phyloP scores from a whole-genome alignment of 1,139 yeast species.

The Debaryomyces robertsiae region DNA sequence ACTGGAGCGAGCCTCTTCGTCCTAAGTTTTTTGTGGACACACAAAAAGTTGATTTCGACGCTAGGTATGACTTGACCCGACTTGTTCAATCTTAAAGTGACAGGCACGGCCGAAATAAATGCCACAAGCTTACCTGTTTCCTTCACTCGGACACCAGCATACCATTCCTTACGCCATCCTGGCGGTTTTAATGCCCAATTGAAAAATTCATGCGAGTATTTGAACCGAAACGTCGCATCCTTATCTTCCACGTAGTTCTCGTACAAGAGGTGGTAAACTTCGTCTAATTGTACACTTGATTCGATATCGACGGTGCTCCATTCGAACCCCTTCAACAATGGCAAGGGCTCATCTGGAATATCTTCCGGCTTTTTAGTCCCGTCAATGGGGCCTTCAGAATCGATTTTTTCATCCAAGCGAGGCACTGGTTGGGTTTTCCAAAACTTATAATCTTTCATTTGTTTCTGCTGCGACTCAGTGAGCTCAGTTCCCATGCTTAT shows the following conservation, averaged over 20 bases:
- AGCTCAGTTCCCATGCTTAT: conserved; percentile 58
- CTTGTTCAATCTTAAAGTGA: conserved; percentile 61
- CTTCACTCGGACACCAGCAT: conserved; percentile 88
- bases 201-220: conserved; percentile 80
- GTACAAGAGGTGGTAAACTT: conserved; percentile 76
- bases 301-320: conserved; percentile 83
- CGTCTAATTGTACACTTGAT: conserved; percentile 58
- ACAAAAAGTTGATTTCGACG: conserved; percentile 90
- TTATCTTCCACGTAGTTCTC: conserved; percentile 94
- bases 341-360: conserved; percentile 68
- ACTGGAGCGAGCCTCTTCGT: conserved; percentile 95
- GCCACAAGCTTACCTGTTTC: conserved; percentile 79
- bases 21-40: conserved; percentile 91
- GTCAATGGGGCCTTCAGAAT: conserved; percentile 84
- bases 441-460: conserved; percentile 90
- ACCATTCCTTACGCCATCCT: conserved; percentile 89
- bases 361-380: conserved; percentile 64
- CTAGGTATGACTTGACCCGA: conserved; percentile 53
- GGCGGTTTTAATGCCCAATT: conserved; percentile 96
- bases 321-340: conserved; percentile 76
- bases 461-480: conserved; percentile 54
- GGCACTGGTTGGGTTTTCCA: conserved; percentile 99
- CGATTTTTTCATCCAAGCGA: conserved; percentile 65
- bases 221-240: conserved; percentile 89
- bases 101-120: conserved; percentile 89